Conservation (phyloP, 192 early-diverging fungal species). For the Coemansia erecta region DNA sequence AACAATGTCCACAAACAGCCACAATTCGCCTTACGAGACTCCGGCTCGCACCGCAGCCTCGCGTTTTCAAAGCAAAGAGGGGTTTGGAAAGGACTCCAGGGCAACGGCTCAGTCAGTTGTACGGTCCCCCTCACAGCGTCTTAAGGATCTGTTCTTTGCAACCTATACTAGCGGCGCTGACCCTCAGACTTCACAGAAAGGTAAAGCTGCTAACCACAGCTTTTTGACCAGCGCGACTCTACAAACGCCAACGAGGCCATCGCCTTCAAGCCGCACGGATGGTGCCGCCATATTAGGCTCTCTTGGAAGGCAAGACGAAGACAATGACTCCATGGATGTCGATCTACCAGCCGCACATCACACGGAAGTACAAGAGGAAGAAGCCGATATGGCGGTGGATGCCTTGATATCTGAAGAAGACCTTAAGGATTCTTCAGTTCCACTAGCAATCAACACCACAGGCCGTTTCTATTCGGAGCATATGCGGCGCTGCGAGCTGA, state of each 20-base stretch:
- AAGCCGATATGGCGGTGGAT: neutral
- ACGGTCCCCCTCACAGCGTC: constrained; percentile 45
- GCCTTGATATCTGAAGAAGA: constrained; percentile 29
- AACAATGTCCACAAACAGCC: constrained; percentile 13
- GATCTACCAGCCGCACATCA: constrained; percentile 18
- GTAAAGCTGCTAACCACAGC: constrained; percentile 1
- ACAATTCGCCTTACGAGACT: constrained; percentile 25
- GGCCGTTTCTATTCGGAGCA: constrained; percentile 54
- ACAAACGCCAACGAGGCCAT: constrained; percentile 34
- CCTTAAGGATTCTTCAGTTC: constrained; percentile 22
- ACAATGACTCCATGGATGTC: constrained; percentile 36
- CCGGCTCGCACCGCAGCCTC: constrained; percentile 25
- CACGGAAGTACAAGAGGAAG: neutral
- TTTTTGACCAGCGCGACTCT: constrained; percentile 20
- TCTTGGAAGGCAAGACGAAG: neutral
- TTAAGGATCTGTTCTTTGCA: constrained; percentile 50
- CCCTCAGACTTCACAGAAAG: constrained; percentile 13
- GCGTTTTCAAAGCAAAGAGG: constrained; percentile 22
- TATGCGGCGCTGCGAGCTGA: constrained; percentile 50
- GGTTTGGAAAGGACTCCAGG: neutral
- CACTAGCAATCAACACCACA: constrained; percentile 32
- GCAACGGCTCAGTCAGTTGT: constrained; percentile 4
- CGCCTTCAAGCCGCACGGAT: neutral
- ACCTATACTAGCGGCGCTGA: constrained; percentile 40
- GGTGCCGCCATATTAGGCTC: too few relatives aligned